phyloP scores from a whole-genome alignment of 2,329 filamentous ascomycete genomes.

The Aspergillus sojae region DNA sequence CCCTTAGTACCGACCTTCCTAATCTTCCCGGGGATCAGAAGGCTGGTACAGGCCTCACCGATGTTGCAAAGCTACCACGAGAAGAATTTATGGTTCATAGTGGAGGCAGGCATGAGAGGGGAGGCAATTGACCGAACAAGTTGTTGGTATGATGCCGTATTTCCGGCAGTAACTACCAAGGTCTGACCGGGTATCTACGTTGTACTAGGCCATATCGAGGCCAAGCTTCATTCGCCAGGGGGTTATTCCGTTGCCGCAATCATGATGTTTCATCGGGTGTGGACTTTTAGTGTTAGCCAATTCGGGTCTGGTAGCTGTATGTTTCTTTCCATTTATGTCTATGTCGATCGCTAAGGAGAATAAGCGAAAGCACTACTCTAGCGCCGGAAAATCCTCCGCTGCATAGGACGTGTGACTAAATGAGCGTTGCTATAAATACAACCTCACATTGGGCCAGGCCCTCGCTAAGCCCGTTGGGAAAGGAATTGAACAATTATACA shows the following conservation, averaged over 20 bases:
- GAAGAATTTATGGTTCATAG: background rate
- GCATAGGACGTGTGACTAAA: background rate
- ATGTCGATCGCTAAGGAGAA: background rate
- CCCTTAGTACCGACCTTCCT: background rate
- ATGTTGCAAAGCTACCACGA: background rate
- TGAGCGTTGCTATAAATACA: background rate
- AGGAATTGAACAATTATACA: background rate
- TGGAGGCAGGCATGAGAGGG: background rate
- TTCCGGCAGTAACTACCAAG: too few species aligned
- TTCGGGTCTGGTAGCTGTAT: background rate
- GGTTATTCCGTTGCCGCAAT: background rate
- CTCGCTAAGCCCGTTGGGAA: background rate
- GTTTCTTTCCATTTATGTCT: background rate
- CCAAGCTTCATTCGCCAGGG: background rate
- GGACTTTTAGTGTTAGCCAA: background rate
- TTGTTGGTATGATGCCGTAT: too few species aligned
- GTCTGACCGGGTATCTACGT: background rate
- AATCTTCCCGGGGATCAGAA: background rate
- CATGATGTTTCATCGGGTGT: background rate
- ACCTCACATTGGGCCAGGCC: background rate
- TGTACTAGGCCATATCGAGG: background rate
- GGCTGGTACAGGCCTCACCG: background rate
- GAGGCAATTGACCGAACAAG: background rate
- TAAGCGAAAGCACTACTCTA: background rate
- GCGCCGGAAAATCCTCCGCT: background rate